Base-by-base conservation (phyloP, 2,329 filamentous ascomycete species). In the Pseudocercospora macadamiae region DNA sequence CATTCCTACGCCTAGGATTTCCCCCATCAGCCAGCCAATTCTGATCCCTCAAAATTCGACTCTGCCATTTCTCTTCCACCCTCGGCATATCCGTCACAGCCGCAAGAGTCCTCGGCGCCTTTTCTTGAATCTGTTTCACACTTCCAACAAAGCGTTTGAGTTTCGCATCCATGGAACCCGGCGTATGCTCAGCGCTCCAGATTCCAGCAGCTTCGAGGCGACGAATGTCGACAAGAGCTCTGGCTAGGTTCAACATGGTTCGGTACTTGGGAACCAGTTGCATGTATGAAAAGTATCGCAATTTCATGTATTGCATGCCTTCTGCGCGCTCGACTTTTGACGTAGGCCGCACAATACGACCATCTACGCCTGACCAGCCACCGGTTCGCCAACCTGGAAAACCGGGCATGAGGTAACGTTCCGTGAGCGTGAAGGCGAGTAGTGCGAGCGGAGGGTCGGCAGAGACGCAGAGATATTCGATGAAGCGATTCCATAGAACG, bases 401-500 rank as follows among this genome's bases (percentile, higher is more conserved):
- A 30, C 84, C 80, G 1, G 84, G 82, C 83, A 96, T 96, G 55
- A 97, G 86, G 60, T 86, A 84, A 23, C 80, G 76, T 76, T 97
- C 93, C 71, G 90, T 93, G 52, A 87, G 76, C 19, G 77, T 71
- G 75, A 95, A 96, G 34, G 92, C 92, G 18, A 88, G 80, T 48
- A 84, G 75, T 67, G 83, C 82, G 45, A 82, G 80, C 14, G 73
- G 68, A 21, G 71, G 71, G 4, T 52, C 21, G 45, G 82, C 81
- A 54, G 86, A 79, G 12, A 80, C 77, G 21, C 86, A 84, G 25
- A 97, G 84, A 51, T 82, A 75, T 67, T 89, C 85, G 55, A 96
- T 82, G 64, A 90, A 87, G 4, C 59, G 55, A 71, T 96, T 95
- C 91, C 91, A 96, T 66, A 90, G 92, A 67, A 82, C 83, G 71